Evolutionary conservation across 371 early-diverging fungal genomes (phyloP).

Genomic region (Zancudomyces culisetae): DNA sequence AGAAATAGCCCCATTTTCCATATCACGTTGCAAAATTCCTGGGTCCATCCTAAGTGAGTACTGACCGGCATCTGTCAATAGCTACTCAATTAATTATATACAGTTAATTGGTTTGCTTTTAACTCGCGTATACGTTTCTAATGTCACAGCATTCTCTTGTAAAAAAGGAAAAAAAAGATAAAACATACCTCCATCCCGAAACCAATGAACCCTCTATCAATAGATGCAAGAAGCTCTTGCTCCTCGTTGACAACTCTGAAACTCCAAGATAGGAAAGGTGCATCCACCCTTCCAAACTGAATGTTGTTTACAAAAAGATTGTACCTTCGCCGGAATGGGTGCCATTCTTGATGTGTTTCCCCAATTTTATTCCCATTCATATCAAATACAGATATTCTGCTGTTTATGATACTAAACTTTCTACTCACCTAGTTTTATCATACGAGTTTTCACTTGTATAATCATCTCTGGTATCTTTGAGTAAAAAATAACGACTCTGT

Average conservation of each 20-base stretch:
- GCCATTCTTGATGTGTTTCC: conserved; percentile 80
- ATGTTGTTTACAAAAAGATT: conserved; percentile 42
- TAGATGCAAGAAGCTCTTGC: conserved; percentile 34
- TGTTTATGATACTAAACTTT: conserved; percentile 64
- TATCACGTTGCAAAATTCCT: not conserved
- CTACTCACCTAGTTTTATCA: conserved; percentile 39
- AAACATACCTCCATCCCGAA: conserved; percentile 51
- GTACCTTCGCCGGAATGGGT: conserved; percentile 60
- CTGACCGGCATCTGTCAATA: conserved; percentile 74
- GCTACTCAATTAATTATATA: no score
- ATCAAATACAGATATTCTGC: conserved; percentile 41
- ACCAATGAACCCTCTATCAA: conserved; percentile 67
- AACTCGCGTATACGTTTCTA: no score
- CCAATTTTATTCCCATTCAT: conserved; percentile 48
- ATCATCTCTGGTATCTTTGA: no score
- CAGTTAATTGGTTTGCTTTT: no score
- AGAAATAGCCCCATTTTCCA: not conserved
- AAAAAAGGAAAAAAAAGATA: not conserved
- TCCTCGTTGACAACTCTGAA: conserved; percentile 49
- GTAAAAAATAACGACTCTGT: no score
- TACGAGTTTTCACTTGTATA: no score
- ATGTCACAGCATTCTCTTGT: not conserved
- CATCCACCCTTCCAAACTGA: conserved; percentile 67
- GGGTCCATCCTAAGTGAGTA: conserved; percentile 65
- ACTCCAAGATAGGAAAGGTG: conserved; percentile 58